Conservation (phyloP, 495 filamentous ascomycete genomes). For the Alectoria sarmentosa region DNA sequence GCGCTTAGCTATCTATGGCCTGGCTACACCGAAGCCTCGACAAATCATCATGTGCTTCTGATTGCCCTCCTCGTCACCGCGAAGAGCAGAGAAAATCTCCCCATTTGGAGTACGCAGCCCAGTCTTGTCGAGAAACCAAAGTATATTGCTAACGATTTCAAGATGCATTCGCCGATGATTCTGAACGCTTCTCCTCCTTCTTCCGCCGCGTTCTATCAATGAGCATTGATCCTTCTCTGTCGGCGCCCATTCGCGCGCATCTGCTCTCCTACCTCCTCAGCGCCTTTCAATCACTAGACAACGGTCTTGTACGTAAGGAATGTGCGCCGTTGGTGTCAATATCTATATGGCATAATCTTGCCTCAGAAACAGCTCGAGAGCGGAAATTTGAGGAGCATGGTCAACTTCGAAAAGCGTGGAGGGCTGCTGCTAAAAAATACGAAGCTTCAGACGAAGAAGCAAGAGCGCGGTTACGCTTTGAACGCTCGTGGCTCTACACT, state of each 20-base stretch:
- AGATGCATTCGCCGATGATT: slow-evolving; percentile 70
- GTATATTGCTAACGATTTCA: slow-evolving; percentile 13
- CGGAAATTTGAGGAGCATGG: slow-evolving; percentile 58
- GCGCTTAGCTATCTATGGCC: slow-evolving; percentile 80
- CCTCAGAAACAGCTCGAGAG: slow-evolving; percentile 61
- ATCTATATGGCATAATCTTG: slow-evolving; percentile 89
- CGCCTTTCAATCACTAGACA: slow-evolving; percentile 92
- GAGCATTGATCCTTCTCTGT: slow-evolving; percentile 71
- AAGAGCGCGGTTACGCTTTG: slow-evolving; percentile 78
- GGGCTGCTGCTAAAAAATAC: slow-evolving; percentile 76
- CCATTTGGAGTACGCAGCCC: slow-evolving; percentile 66
- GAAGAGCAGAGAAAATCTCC: slow-evolving; percentile 78
- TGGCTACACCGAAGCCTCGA: slow-evolving; percentile 78
- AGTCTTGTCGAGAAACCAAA: not conserved
- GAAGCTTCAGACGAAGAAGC: slow-evolving; percentile 76
- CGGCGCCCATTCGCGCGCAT: slow-evolving; percentile 63
- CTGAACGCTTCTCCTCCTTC: slow-evolving; percentile 78
- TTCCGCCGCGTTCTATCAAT: slow-evolving; percentile 89
- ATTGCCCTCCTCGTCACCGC: slow-evolving; percentile 79
- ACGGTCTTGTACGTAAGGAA: slow-evolving; percentile 82
- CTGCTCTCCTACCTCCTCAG: slow-evolving; percentile 81
- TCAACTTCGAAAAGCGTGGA: slow-evolving; percentile 82
- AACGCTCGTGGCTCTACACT: slow-evolving; percentile 88
- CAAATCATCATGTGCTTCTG: slow-evolving; percentile 83
- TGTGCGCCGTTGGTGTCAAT: slow-evolving; percentile 94